Base-by-base conservation (phyloP, 768 basidiomycete genomes). In the Leucosporidium yakuticum region DNA sequence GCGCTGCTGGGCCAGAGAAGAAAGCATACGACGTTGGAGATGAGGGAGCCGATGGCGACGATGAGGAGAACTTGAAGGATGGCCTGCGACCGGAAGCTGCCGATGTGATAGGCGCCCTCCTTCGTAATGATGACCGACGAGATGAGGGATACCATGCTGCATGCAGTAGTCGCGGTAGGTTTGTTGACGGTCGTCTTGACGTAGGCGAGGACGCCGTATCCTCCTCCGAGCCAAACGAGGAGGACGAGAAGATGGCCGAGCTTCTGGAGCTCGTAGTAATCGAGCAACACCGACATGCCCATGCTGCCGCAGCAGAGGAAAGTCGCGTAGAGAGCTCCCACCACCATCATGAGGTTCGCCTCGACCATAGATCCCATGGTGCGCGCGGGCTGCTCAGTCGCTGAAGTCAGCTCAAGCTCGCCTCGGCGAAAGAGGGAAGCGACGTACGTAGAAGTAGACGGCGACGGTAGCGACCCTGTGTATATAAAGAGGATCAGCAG, bases 311-410 rank as follows among this genome's bases (percentile, higher is more conserved):
- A 59, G 56, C 47, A 63, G 58, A 50, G 90, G 57, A 58, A 58
- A 2, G 34, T 39, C 79, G 78, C 77, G 56, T 79, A 75, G 44
- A 78, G 61, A 44, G 88, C 73, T 76, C 90, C 96, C 78, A 71
- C 34, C 34, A 60, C 34, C 50, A 48, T 50, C 7, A 84, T 93
- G 9, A 88, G 80, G 74, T 91, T 87, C 15, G 94, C 91, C 76
- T 97, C 91, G 51, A 95, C 78, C 93, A 98, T 98, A 0, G 84
- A 88, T 7, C 95, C 96, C 7, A 89, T 81, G 0, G 91, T 93
- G 76, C 95, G 93, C 32, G 93, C 93, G 6, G 95, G 95, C 74
- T 54, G 25, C 14, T 8, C 4, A 14, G 23, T 54, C 5, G 50
- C 21, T 11, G 8, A 51, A 4, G 50, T 51, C 23, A 51, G 50